A percentile compares a stretch with the other conserved stretches of the same genome.
Evolutionary conservation across 2,329 filamentous ascomycete genomes (phyloP).

Genomic region (Aspergillus neotritici): DNA sequence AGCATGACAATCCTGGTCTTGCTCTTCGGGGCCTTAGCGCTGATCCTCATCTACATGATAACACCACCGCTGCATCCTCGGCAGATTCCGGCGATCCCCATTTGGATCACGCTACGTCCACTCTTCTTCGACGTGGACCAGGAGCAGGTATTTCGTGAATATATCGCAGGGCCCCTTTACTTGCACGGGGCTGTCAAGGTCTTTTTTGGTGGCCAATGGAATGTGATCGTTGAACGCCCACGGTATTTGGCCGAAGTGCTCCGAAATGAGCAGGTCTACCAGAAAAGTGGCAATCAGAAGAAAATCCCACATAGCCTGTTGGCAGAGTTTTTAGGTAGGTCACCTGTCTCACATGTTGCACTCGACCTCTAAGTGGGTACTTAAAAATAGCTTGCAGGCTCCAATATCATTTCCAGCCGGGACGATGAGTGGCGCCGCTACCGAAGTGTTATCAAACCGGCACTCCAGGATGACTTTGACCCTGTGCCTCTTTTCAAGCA

Average conservation of each 20-base stretch:
- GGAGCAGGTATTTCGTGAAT: conserved; percentile 35
- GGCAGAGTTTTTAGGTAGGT: conserved; percentile 27
- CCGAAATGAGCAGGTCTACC: conserved; percentile 14
- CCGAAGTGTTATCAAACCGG: conserved; percentile 26
- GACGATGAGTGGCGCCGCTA: conserved; percentile 31
- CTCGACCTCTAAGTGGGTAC: not conserved
- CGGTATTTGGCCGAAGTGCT: conserved; percentile 31
- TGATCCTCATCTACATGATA: too few relatives aligned
- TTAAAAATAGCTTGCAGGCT: conserved; percentile 17
- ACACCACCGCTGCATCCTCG: too few relatives aligned
- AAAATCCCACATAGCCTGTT: conserved; percentile 35
- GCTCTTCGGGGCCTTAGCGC: too few relatives aligned
- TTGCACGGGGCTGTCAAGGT: conserved; percentile 43
- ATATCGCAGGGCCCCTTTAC: conserved; percentile 34
- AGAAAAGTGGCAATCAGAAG: too few relatives aligned
- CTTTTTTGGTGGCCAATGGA: too few relatives aligned
- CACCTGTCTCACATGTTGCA: conserved; percentile 20
- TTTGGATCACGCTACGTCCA: conserved; percentile 41
- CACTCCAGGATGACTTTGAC: too few relatives aligned
- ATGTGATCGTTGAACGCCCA: too few relatives aligned
- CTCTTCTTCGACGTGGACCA: conserved; percentile 43
- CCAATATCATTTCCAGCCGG: conserved; percentile 33
- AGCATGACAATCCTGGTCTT: too few relatives aligned
- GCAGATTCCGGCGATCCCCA: conserved; percentile 37
- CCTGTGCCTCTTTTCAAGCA: conserved; percentile 6